These are phyloP conservation scores for Pseudogymnoascus sp. DNA, from an alignment of 2,329 filamentous ascomycete genomes.

Conservation along the genomic window DNA sequence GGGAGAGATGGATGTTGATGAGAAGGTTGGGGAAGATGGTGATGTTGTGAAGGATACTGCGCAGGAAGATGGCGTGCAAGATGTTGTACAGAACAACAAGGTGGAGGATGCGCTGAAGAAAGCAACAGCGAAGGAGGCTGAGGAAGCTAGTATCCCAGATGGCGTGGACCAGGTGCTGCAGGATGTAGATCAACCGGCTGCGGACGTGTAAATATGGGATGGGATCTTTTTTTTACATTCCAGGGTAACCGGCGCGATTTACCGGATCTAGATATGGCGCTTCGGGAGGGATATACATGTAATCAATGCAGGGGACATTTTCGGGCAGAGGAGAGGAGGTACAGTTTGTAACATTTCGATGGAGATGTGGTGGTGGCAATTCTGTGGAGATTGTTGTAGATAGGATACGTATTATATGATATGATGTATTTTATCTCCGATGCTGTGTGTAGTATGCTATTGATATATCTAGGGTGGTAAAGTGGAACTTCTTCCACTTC, in stretches of 20 bases:
- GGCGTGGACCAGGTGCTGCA: constrained; percentile 7
- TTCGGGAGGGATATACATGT: not conserved
- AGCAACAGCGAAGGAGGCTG: constrained; percentile 49
- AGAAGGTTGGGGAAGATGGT: not conserved
- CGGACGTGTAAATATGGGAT: constrained; percentile 8
- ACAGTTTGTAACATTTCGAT: not conserved
- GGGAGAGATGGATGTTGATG: not conserved
- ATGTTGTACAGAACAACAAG: constrained; percentile 35
- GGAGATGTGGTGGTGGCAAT: not conserved
- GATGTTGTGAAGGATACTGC: not conserved
- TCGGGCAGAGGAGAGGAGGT: not conserved
- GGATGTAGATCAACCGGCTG: constrained; percentile 11
- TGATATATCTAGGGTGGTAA: not conserved
- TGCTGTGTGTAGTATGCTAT: not conserved
- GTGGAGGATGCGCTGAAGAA: constrained; percentile 25
- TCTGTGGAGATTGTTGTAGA: not conserved
- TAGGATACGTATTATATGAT: constrained; percentile 6
- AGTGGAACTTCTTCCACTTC: not conserved
- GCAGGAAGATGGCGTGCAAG: not conserved
- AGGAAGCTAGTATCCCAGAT: constrained; percentile 33
- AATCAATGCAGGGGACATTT: not conserved
- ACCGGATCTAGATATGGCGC: not conserved
- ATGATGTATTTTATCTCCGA: constrained; percentile 5
- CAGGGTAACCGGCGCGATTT: not conserved
- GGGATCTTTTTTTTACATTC: not conserved